A percentile compares a stretch with the other conserved stretches of the same genome.
These are phyloP conservation scores for Xylaria longipes DNA, from an alignment of 495 filamentous ascomycete genomes.

Conservation along the genomic window DNA sequence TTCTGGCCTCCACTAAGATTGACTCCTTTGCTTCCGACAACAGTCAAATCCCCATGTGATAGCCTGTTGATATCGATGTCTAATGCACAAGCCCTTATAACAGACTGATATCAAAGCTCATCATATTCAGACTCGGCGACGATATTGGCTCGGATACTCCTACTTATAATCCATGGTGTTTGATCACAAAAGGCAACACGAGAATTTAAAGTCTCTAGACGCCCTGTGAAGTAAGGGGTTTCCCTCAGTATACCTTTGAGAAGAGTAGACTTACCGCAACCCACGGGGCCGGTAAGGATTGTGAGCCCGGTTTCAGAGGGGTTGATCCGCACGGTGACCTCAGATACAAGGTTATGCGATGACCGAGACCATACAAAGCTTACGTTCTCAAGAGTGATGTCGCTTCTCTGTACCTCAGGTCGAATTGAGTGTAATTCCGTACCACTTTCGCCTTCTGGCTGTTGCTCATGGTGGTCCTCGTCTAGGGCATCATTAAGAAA, in stretches of 20 bases:
- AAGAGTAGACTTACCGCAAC: slow-evolving; percentile 44
- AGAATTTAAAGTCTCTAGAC: neutral
- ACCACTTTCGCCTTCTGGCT: neutral
- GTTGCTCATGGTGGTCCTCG: neutral
- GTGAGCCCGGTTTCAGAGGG: slow-evolving; percentile 18
- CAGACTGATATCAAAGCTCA: slow-evolving; percentile 57
- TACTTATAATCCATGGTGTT: slow-evolving; percentile 61
- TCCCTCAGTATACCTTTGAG: slow-evolving; percentile 44
- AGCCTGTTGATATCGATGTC: slow-evolving; percentile 58
- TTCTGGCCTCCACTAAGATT: slow-evolving; percentile 65
- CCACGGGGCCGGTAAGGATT: slow-evolving; percentile 41
- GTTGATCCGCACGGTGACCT: slow-evolving; percentile 8
- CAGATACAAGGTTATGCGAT: slow-evolving; percentile 8
- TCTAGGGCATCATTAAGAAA: slow-evolving; percentile 7
- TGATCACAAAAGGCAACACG: slow-evolving; percentile 39
- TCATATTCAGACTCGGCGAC: slow-evolving; percentile 57
- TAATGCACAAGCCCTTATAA: slow-evolving; percentile 61
- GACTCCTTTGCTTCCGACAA: slow-evolving; percentile 63
- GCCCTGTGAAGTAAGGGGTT: slow-evolving; percentile 10
- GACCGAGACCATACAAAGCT: slow-evolving; percentile 20
- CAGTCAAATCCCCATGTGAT: slow-evolving; percentile 57
- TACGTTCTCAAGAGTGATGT: neutral
- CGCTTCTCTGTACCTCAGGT: neutral
- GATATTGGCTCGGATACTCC: slow-evolving; percentile 61
- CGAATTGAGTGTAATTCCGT: neutral